Percentiles rank a stretch among this genome's conserved stretches.
These are phyloP conservation scores for Kwoniella newhampshirensis DNA, from an alignment of 768 basidiomycete species.

Conservation along the genomic window DNA sequence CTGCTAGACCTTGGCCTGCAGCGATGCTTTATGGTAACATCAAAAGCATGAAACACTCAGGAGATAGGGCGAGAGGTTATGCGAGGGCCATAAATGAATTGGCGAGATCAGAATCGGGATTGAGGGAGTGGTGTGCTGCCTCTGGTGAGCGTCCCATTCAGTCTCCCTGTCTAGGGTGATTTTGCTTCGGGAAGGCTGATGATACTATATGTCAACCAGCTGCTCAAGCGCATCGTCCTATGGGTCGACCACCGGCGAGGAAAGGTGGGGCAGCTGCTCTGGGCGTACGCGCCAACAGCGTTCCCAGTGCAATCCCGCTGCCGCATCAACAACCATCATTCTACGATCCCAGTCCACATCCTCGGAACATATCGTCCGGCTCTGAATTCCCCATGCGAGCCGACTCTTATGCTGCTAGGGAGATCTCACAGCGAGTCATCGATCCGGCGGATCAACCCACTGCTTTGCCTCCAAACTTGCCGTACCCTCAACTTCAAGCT, in stretches of 20 bases:
- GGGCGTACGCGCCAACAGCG: constrained; percentile 13
- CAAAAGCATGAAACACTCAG: constrained; percentile 42
- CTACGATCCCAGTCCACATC: constrained; percentile 24
- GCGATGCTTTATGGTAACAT: constrained; percentile 51
- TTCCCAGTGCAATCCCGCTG: constrained; percentile 20
- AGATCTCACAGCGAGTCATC: constrained; percentile 40
- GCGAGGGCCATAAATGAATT: constrained; percentile 48
- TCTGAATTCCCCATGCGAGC: constrained; percentile 50
- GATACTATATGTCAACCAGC: not conserved
- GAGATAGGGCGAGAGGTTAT: constrained; percentile 49
- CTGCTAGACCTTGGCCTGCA: constrained; percentile 44
- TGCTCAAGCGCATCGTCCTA: constrained; percentile 5
- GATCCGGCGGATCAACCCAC: constrained; percentile 45
- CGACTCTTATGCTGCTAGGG: constrained; percentile 45
- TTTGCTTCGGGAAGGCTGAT: not conserved
- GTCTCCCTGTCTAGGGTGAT: not conserved
- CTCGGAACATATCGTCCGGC: constrained; percentile 32
- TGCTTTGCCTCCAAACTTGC: constrained; percentile 39
- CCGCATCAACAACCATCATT: constrained; percentile 15
- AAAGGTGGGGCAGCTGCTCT: constrained; percentile 8
- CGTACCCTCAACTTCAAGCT: constrained; percentile 47
- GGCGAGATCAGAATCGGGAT: constrained; percentile 41
- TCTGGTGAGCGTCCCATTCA: constrained; percentile 33
- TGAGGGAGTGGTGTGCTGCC: constrained; percentile 44
- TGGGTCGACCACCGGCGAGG: constrained; percentile 6